Percentiles rank a stretch among this genome's conserved stretches.
These are phyloP conservation scores for Saccharomyces uvarum DNA, from an alignment of 1,139 yeast species.

Conservation along the genomic window DNA sequence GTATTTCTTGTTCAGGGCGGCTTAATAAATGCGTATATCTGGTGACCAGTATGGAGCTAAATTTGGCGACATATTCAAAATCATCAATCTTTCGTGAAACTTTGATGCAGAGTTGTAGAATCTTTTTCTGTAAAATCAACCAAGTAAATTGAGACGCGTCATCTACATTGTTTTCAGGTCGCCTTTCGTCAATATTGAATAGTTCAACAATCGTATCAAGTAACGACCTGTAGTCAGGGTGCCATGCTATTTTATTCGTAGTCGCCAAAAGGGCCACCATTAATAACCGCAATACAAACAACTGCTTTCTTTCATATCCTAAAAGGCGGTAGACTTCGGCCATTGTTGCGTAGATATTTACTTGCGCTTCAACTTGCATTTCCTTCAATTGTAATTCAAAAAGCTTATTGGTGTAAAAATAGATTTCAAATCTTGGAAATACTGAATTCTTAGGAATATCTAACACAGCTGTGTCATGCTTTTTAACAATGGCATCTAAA, in stretches of 20 bases:
- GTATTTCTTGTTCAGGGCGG: conserved; percentile 41
- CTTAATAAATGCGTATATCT: conserved; percentile 46
- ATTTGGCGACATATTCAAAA: conserved; percentile 38
- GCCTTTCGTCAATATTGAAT: conserved; percentile 36
- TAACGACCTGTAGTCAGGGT: conserved; percentile 31
- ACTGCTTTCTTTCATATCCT: conserved; percentile 57
- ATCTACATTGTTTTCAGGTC: conserved; percentile 20
- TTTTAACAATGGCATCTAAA: conserved; percentile 36
- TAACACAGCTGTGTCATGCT: conserved; percentile 18
- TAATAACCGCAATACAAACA: conserved; percentile 59
- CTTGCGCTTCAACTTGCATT: conserved; percentile 47
- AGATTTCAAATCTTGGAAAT: conserved; percentile 39
- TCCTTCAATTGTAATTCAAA: conserved; percentile 36
- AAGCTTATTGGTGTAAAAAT: conserved; percentile 43
- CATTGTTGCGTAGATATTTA: conserved; percentile 56
- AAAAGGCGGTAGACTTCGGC: conserved; percentile 59
- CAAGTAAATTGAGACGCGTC: conserved; percentile 37
- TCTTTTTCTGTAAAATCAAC: conserved; percentile 51
- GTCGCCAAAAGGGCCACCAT: conserved; percentile 42
- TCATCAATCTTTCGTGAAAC: conserved; percentile 49
- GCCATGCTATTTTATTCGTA: conserved; percentile 32
- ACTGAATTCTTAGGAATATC: conserved; percentile 23
- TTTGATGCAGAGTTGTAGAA: conserved; percentile 48
- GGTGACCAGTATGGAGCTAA: conserved; percentile 48
- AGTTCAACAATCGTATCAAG: conserved; percentile 37